Percentiles rank a stretch among this genome's conserved stretches.
These are phyloP conservation scores for Malania oleifera DNA, from an alignment of 164 flowering plant species.

Conservation along the genomic window DNA sequence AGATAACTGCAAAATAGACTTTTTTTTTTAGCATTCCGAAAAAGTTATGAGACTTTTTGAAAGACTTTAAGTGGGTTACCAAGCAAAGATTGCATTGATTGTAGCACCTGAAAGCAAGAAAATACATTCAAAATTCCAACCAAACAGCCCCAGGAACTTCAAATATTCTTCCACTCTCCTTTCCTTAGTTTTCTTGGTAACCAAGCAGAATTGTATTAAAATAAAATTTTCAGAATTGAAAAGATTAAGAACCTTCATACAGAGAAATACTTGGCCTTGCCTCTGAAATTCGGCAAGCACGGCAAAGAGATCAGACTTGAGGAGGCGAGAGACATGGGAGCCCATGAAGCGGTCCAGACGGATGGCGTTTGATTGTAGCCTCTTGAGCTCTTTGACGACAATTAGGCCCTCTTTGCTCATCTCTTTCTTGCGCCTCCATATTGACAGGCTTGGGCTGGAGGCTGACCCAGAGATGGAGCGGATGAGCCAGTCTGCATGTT, in stretches of 20 bases:
- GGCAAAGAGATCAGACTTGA: conserved; percentile 79
- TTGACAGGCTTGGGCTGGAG: conserved; percentile 76
- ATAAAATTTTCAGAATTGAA: neutral
- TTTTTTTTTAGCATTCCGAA: no score
- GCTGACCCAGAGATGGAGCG: conserved; percentile 34
- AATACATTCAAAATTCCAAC: no score
- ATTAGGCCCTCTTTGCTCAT: conserved; percentile 84
- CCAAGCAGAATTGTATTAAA: no score
- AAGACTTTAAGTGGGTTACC: no score
- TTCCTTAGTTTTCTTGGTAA: no score
- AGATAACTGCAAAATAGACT: no score
- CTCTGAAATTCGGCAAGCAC: conserved; percentile 89
- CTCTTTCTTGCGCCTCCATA: conserved; percentile 94
- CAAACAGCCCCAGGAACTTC: no score
- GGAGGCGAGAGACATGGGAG: conserved; percentile 81
- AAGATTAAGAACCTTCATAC: conserved; percentile 57
- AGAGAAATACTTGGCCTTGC: conserved; percentile 77
- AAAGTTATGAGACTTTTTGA: no score
- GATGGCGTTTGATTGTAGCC: conserved; percentile 45
- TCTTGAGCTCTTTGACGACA: conserved; percentile 76
- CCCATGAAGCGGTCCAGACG: conserved; percentile 64
- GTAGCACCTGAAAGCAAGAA: no score
- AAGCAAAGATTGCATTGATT: no score
- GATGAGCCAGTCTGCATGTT: no score
- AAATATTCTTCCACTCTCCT: no score